These are phyloP conservation scores for Monilinia fructicola DNA, from an alignment of 2,329 filamentous ascomycete species.

Conservation along the genomic window DNA sequence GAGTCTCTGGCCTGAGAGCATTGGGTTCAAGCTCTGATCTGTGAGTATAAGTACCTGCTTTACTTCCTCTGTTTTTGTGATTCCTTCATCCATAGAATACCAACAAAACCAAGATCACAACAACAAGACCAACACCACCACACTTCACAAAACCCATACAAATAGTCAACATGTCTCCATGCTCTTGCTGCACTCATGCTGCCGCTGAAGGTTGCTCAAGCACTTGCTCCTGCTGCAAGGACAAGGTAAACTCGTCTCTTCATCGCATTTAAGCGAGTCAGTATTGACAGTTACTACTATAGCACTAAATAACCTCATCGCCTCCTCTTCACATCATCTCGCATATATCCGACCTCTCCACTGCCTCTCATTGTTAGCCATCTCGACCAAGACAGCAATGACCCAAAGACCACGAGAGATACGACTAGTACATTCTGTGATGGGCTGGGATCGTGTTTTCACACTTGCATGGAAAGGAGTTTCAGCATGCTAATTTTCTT, in stretches of 20 bases:
- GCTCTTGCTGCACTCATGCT: constrained; percentile 19
- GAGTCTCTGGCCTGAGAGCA: not conserved
- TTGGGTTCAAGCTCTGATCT: not conserved
- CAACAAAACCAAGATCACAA: not conserved
- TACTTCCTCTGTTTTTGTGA: not conserved
- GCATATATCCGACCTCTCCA: not conserved
- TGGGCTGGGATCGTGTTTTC: constrained; percentile 1
- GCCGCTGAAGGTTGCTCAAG: constrained; percentile 7
- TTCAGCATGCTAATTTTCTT: constrained; percentile 2
- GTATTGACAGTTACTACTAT: not conserved
- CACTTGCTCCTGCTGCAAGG: constrained; percentile 15
- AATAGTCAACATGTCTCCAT: constrained; percentile 12
- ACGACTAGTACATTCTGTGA: not conserved
- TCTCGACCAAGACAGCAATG: constrained; percentile 14
- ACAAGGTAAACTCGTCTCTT: constrained; percentile 5
- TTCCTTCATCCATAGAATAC: not conserved
- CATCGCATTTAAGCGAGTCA: not conserved
- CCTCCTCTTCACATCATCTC: not conserved
- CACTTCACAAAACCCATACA: not conserved
- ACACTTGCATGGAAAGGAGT: not conserved
- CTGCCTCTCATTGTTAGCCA: not conserved
- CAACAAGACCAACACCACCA: not conserved
- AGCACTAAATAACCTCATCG: constrained; percentile 8
- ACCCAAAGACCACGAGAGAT: not conserved
- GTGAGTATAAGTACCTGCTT: constrained; percentile 16